These are phyloP conservation scores for Avena sativa DNA, from an alignment of 176 grass and related monocot genomes.

Conservation along the genomic window DNA sequence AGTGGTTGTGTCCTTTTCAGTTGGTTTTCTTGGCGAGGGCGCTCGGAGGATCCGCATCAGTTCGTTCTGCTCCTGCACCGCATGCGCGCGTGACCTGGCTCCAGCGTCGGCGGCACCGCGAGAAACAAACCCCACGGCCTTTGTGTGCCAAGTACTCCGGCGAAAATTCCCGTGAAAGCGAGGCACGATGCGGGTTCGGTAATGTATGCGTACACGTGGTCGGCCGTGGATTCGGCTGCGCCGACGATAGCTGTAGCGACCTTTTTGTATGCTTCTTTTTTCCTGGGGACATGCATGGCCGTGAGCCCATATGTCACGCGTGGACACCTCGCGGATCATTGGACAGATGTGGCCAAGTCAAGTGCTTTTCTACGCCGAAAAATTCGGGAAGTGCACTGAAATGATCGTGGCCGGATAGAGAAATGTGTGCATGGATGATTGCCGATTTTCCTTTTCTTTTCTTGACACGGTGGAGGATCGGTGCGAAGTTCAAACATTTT, in stretches of 20 bases:
- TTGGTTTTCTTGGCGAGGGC: slow-evolving; percentile 23
- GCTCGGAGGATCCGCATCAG: background rate
- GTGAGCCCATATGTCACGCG: slow-evolving; percentile 34
- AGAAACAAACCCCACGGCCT: background rate
- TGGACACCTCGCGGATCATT: background rate
- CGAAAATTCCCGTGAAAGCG: slow-evolving; percentile 44
- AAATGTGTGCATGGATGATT: background rate
- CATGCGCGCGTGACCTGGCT: background rate
- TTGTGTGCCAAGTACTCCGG: background rate
- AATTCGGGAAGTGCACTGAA: slow-evolving; percentile 15
- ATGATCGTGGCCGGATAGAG: background rate
- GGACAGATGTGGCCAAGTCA: background rate
- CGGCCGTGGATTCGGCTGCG: background rate
- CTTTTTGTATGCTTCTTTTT: slow-evolving; percentile 1
- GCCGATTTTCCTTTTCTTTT: background rate
- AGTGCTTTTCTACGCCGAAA: slow-evolving; percentile 37
- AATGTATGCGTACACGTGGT: background rate
- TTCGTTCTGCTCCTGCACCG: background rate
- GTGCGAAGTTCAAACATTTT: slow-evolving; percentile 28
- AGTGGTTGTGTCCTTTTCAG: slow-evolving; percentile 38
- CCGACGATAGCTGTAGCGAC: background rate
- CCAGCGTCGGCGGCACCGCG: slow-evolving; percentile 11
- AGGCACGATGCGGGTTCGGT: background rate
- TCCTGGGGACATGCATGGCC: slow-evolving; percentile 27
- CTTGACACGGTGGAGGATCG: background rate